A percentile compares a stretch with the other conserved stretches of the same genome.
phyloP scores from a whole-genome alignment of 2,329 filamentous ascomycete species.

The Fusarium graminum region DNA sequence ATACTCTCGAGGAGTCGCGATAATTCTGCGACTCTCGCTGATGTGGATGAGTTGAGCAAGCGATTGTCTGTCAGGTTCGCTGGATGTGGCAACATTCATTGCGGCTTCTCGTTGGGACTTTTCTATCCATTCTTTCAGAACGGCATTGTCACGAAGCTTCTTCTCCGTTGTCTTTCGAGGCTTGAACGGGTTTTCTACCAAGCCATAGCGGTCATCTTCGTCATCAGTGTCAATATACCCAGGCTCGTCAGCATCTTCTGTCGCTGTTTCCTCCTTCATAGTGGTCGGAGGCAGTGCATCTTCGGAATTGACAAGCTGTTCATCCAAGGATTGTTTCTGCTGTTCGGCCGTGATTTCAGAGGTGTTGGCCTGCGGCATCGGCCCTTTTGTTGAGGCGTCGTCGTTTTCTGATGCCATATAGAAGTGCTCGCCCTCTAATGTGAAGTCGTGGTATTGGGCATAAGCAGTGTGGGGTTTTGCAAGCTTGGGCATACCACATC shows the following conservation, averaged over 20 bases:
- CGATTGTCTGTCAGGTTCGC: slow-evolving; percentile 51
- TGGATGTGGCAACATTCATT: slow-evolving; percentile 37
- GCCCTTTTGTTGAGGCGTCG: background rate
- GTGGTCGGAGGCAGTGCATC: background rate
- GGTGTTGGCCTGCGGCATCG: background rate
- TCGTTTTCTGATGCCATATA: slow-evolving; percentile 11
- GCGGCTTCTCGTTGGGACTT: slow-evolving; percentile 56
- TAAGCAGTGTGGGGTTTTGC: background rate
- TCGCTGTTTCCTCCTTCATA: background rate
- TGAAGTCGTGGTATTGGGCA: background rate
- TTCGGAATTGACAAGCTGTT: background rate
- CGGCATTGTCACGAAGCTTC: slow-evolving; percentile 63
- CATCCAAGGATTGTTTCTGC: background rate
- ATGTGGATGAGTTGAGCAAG: slow-evolving; percentile 52
- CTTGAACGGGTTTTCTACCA: slow-evolving; percentile 50
- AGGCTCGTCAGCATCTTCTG: slow-evolving; percentile 7
- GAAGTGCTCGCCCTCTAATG: background rate
- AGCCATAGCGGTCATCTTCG: slow-evolving; percentile 49
- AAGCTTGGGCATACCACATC: background rate
- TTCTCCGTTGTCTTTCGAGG: slow-evolving; percentile 59
- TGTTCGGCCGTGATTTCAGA: too few species aligned
- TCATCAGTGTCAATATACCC: slow-evolving; percentile 38
- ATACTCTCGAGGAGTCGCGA: slow-evolving; percentile 86
- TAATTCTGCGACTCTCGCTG: slow-evolving; percentile 66
- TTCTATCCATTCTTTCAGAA: slow-evolving; percentile 61